A percentile compares a stretch with the other conserved stretches of the same genome.
These are phyloP conservation scores for Scedosporium dehoogii DNA, from an alignment of 2,329 filamentous ascomycete species.

Conservation along the genomic window DNA sequence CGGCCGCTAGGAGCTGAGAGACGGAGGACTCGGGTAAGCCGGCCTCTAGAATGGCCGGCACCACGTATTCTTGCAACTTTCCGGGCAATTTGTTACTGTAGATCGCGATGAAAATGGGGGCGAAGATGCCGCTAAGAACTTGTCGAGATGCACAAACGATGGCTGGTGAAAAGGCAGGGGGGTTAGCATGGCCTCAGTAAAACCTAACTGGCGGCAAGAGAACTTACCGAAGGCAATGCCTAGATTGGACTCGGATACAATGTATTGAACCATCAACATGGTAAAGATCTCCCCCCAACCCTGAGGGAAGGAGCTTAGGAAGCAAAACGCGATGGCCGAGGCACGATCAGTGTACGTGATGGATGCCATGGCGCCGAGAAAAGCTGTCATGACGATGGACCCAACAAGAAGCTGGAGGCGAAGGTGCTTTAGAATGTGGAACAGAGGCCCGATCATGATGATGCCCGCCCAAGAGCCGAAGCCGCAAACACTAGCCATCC, in stretches of 20 bases:
- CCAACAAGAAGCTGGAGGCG: slow-evolving; percentile 11
- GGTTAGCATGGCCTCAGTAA: too few species aligned
- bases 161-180: slow-evolving; percentile 4
- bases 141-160: slow-evolving; percentile 10
- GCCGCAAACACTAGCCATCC: slow-evolving; percentile 18
- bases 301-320: slow-evolving; percentile 11
- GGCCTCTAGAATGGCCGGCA: slow-evolving; percentile 11
- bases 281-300: slow-evolving; percentile 13
- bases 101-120: slow-evolving; percentile 9
- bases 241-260: slow-evolving; percentile 11
- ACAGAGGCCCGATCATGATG: slow-evolving; percentile 15
- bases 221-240: slow-evolving; percentile 12
- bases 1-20: background rate
- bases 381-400: slow-evolving; percentile 10
- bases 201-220: too few species aligned
- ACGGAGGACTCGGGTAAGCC: slow-evolving; percentile 10
- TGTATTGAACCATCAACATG: slow-evolving; percentile 14
- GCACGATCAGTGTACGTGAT: slow-evolving; percentile 8
- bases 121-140: slow-evolving; percentile 11
- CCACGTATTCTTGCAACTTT: slow-evolving; percentile 8
- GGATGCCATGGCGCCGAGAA: slow-evolving; percentile 12
- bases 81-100: slow-evolving; percentile 12
- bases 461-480: slow-evolving; percentile 21
- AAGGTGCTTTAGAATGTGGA: slow-evolving; percentile 15
- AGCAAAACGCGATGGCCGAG: slow-evolving; percentile 11